Conservation (phyloP, 2,329 filamentous ascomycete species). For the Simplicillium aogashimaense region DNA sequence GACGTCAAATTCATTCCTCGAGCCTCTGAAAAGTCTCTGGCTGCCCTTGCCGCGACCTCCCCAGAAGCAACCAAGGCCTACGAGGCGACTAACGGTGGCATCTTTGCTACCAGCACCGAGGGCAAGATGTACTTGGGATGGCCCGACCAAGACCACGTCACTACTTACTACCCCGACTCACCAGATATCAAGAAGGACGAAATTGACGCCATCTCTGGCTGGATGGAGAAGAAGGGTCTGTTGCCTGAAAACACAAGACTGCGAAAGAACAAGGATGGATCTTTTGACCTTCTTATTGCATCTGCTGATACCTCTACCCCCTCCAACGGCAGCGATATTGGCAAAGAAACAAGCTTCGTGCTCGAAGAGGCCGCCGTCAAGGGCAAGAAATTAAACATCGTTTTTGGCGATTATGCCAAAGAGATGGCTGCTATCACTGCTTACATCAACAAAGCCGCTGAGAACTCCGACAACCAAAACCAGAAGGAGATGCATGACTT, state of each 20-base stretch:
- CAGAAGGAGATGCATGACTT: constrained; percentile 65
- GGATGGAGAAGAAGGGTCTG: constrained; percentile 62
- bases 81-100: constrained; percentile 57
- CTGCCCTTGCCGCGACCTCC: constrained; percentile 51
- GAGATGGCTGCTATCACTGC: constrained; percentile 61
- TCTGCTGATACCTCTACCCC: constrained; percentile 55
- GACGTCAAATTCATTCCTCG: constrained; percentile 77
- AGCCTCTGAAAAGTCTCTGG: constrained; percentile 52
- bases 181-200: constrained; percentile 64
- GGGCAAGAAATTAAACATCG: constrained; percentile 59
- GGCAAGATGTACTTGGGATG: constrained; percentile 68
- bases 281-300: constrained; percentile 66
- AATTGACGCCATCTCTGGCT: constrained; percentile 61
- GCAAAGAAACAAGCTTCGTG: constrained; percentile 51
- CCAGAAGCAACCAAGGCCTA: constrained; percentile 55
- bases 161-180: constrained; percentile 73
- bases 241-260: constrained; percentile 70
- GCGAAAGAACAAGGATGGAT: constrained; percentile 52
- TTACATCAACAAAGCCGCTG: constrained; percentile 58
- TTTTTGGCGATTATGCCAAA: constrained; percentile 64
- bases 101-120: constrained; percentile 57
- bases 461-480: constrained; percentile 62
- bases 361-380: constrained; percentile 49
- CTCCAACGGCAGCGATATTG: constrained; percentile 55
- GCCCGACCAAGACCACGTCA: constrained; percentile 64